A percentile compares a stretch with the other conserved stretches of the same genome.
Conservation (phyloP, 176 grass and related monocot species). For the Thinopyrum elongatum region DNA sequence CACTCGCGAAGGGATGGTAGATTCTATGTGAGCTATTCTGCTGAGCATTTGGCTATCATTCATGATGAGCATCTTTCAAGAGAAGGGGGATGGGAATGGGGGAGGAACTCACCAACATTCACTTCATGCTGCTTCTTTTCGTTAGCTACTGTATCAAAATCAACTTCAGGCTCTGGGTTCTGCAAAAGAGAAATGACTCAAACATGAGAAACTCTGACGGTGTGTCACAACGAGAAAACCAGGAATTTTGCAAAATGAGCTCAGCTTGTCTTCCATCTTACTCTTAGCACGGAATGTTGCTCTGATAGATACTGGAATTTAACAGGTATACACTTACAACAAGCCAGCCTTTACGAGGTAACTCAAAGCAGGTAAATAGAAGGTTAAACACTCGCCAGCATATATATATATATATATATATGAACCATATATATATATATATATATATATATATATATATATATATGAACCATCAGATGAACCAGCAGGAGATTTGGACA, state of each 20-base stretch:
- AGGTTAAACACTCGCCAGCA: neutral
- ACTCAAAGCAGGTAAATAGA: neutral
- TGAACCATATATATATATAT: too few relatives aligned
- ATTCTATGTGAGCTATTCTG: neutral
- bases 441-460: too few relatives aligned
- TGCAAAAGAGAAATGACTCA: constrained; percentile 3
- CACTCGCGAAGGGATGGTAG: neutral
- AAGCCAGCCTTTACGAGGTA: neutral
- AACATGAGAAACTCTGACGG: neutral
- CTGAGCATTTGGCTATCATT: neutral
- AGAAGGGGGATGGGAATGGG: neutral
- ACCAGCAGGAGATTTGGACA: neutral
- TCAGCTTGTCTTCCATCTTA: neutral
- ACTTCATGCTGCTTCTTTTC: constrained; percentile 56
- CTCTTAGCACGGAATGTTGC: neutral
- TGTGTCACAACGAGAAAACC: neutral
- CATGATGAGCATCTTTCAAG: constrained; percentile 10
- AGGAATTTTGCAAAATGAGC: neutral
- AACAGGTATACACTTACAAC: too few relatives aligned
- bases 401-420: neutral
- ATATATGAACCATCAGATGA: neutral
- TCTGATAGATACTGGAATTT: neutral
- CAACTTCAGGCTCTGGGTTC: constrained; percentile 53
- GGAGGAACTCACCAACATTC: constrained; percentile 50
- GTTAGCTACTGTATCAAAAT: constrained; percentile 61